A percentile compares a stretch with the other conserved stretches of the same genome.
These are phyloP conservation scores for Cystoisospora suis DNA, from an alignment of 169 alveolate species.

Conservation along the genomic window DNA sequence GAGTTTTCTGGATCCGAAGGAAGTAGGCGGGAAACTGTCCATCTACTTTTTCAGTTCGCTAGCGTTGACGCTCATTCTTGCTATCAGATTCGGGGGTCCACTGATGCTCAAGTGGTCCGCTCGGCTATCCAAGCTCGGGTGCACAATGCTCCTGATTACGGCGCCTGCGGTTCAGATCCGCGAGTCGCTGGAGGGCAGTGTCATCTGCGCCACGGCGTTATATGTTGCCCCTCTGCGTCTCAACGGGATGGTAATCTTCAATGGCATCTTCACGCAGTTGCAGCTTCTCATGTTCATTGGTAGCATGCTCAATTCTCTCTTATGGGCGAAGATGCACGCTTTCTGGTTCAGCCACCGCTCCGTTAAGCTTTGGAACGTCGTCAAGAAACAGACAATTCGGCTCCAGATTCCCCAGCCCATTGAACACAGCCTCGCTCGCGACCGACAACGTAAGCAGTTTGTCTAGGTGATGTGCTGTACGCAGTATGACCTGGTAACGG, in stretches of 20 bases:
- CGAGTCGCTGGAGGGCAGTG: background rate
- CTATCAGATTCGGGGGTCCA: slow-evolving; percentile 39
- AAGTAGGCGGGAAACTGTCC: background rate
- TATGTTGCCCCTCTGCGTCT: background rate
- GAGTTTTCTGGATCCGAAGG: background rate
- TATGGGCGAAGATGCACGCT: slow-evolving; percentile 25
- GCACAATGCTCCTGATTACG: background rate
- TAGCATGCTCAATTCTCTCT: background rate
- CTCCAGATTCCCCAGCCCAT: slow-evolving; percentile 29
- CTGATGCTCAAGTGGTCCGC: slow-evolving; percentile 20
- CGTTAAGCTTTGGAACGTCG: slow-evolving; percentile 16
- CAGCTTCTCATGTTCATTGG: slow-evolving; percentile 36
- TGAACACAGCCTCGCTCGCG: background rate
- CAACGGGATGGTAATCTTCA: slow-evolving; percentile 21
- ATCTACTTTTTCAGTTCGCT: slow-evolving; percentile 23
- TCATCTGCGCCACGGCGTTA: background rate
- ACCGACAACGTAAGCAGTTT: too few relatives aligned
- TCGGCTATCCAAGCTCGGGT: background rate
- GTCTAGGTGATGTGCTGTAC: too few relatives aligned
- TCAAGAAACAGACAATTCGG: slow-evolving; percentile 9
- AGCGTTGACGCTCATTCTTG: background rate
- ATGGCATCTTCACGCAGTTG: slow-evolving; percentile 32
- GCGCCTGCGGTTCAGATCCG: background rate
- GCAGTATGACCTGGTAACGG: too few relatives aligned
- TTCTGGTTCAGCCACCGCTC: slow-evolving; percentile 14